Evolutionary conservation across 2,329 filamentous ascomycete species (phyloP), one percentile per base, ranked within the genome.

Genomic region (Penicillium italicum): DNA sequence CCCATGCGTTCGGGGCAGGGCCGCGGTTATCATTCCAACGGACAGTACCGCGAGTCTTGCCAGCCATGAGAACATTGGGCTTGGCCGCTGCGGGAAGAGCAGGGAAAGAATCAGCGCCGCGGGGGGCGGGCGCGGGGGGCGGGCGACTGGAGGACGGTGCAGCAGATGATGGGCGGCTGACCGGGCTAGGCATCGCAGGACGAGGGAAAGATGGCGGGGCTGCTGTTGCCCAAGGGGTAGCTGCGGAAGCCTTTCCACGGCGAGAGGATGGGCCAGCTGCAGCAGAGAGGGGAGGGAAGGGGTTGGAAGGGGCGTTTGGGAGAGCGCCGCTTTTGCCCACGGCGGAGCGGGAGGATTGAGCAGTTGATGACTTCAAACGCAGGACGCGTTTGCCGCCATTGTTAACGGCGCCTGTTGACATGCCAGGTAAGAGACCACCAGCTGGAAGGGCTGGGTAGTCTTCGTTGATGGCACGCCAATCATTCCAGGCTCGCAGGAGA

Each of bases 381-480:
- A 91, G 70, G 60, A 93, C 77, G 72, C 83, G 56, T 72, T 73
- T 77, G 0, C 84, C 79, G 62, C 79, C 69, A 57, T 88, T 84
- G 56, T 71, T 74, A 55, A 70, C 65, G 63, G 72, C 70, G 24
- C 76, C 74, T 5, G 79, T 69, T 2, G 76, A 73, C 43, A 80
- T 73, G 5, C 76, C 77, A 26, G 86, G 85, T 36, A 86, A 81
- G 74, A 87, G 84, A 48, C 88, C 87, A 52, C 83, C 82, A 0
- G 90, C 88, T 1, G 93, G 92, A 0, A 97, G 79, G 1, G 89
- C 90, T 0, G 93, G 93, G 64, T 97, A 97, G 71, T 97, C 92
- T 73, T 97, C 92, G 63, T 96, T 95, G 75, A 96, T 94, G 36
- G 91, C 91, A 44, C 90, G 90, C 90, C 93, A 97, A 74, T 96